These are phyloP conservation scores for Globisporangium spinosum DNA, from an alignment of 352 stramenopile genomes.

Conservation along the genomic window DNA sequence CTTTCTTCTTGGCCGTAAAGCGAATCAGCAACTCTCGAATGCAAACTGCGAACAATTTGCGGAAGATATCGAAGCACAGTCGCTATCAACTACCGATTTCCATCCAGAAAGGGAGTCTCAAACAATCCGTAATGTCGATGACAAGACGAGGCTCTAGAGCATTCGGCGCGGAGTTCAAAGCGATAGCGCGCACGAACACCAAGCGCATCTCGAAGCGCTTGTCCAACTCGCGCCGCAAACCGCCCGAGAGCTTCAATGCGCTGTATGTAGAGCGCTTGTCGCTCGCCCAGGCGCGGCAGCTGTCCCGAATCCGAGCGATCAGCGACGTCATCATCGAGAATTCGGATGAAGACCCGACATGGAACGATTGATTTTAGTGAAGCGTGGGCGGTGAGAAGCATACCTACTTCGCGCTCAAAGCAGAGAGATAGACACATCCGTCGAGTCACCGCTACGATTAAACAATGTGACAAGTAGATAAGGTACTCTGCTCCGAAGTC, in stretches of 20 bases:
- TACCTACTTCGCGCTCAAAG: too few relatives aligned
- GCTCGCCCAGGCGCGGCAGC: conserved; percentile 30
- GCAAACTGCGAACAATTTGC: conserved; percentile 64
- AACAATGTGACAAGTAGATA: too few relatives aligned
- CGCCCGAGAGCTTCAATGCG: conserved; percentile 23
- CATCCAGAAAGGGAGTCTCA: background rate
- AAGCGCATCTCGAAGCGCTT: conserved; percentile 16
- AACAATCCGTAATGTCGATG: background rate
- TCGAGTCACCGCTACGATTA: too few relatives aligned
- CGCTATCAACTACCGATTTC: conserved; percentile 24
- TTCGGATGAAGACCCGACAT: conserved; percentile 25
- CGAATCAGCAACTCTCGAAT: conserved; percentile 63
- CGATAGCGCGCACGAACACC: conserved; percentile 15
- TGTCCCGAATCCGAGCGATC: conserved; percentile 29
- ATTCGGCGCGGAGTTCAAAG: conserved; percentile 1
- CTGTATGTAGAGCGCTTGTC: conserved; percentile 34
- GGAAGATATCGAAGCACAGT: conserved; percentile 60
- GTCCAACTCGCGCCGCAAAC: conserved; percentile 25
- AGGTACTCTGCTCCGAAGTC: too few relatives aligned
- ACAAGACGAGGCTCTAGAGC: background rate
- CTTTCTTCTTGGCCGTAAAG: conserved; percentile 60
- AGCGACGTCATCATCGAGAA: conserved; percentile 24
- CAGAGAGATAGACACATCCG: too few relatives aligned
- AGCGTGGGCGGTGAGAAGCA: background rate
- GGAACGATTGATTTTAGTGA: conserved; percentile 11